phyloP scores from a whole-genome alignment of 78 protist genomes.

The Corallochytrium limacisporum region DNA sequence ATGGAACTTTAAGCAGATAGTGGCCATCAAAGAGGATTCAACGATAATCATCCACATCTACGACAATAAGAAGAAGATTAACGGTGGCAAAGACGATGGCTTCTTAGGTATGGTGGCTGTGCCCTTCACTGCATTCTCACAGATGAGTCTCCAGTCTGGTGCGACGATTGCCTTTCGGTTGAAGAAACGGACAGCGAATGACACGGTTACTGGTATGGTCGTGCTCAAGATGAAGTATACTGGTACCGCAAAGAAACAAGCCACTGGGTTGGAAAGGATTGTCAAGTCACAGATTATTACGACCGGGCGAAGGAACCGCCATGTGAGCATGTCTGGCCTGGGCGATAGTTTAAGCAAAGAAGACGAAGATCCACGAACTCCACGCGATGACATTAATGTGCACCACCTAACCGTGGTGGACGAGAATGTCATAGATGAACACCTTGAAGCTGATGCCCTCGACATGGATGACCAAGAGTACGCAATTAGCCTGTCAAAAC shows the following conservation, averaged over 20 bases:
- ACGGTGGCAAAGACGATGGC: background rate
- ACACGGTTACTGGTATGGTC: background rate
- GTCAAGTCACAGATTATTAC: no score
- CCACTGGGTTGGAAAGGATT: no score
- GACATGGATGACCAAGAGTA: no score
- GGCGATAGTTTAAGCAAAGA: no score
- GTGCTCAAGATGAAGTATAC: background rate
- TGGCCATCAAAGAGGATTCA: background rate
- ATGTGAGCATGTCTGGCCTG: no score
- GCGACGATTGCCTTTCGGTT: background rate
- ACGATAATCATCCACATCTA: background rate
- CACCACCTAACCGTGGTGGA: no score
- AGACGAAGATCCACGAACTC: no score
- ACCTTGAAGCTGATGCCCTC: no score
- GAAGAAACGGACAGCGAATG: background rate
- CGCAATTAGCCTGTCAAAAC: no score
- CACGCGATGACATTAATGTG: no score
- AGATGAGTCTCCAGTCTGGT: background rate
- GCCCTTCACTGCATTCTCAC: background rate
- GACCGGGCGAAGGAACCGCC: no score
- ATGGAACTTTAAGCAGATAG: background rate
- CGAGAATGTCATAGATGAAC: no score
- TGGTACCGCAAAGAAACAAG: background rate
- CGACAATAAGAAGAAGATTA: background rate
- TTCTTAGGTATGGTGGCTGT: background rate